Base-by-base conservation (phyloP, 2,329 filamentous ascomycete genomes). In the Botrytis elliptica region DNA sequence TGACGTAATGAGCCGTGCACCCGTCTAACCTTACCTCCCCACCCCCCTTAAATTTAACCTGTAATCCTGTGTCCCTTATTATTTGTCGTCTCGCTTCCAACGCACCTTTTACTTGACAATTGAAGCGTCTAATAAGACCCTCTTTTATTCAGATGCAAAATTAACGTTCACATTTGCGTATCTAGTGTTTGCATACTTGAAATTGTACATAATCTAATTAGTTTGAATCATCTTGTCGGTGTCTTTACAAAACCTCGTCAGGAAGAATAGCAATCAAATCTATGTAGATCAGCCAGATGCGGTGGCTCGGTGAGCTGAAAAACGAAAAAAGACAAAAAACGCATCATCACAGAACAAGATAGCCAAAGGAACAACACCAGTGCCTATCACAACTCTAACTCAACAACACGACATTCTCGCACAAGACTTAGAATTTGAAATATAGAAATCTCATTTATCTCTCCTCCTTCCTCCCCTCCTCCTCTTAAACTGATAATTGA, bases 1-100 rank as follows among this genome's bases (percentile, higher is more conserved):
- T 68, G 66, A 68, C 66, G 49, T 57, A 57, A 57, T 68, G 46
- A 29, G n/a, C n/a, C 16, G 16, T 55, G 65, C 65, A 5, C 16
- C n/a, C 46, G 65, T 38, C 18, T 68, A 68, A 40, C 16, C 33
- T 29, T 29, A 7, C 25, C 52, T 29, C 14, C n/a, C 52, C n/a
- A n/a, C 49, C 52, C n/a, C n/a, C n/a, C 25, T 16, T n/a, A 14
- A n/a, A 36, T 63, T 62, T 42, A 25, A 55, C 10, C 49, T n/a
- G 16, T 6, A n/a, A n/a, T 52, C 8, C 10, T 33, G 16, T 9
- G n/a, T 38, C 57, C 57, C 12, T 38, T 60, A 14, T 38, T 60
- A 14, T 38, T 60, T 22, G 29, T 59, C 3, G 36, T 25, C 10
- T 60, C 18, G 38, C 33, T 22, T 33, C 36, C 33, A 38, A 60